These are phyloP conservation scores for Triticum monococcum DNA, from an alignment of 176 grass and related monocot genomes.

Conservation along the genomic window DNA sequence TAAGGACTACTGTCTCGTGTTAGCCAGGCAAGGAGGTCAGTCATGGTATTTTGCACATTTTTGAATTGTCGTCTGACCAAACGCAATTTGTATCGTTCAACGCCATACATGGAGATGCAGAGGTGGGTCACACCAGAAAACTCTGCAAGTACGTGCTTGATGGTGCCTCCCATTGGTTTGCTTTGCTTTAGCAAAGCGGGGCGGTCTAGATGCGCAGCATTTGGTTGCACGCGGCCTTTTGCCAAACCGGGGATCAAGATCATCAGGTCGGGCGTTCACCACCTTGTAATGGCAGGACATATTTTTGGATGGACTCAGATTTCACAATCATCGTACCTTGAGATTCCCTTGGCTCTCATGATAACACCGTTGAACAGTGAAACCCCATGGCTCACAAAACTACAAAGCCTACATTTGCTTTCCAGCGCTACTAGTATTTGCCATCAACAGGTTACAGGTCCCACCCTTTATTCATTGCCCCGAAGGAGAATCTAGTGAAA, in stretches of 20 bases:
- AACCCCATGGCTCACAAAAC: too few species aligned
- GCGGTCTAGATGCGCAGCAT: background rate
- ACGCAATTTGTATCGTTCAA: background rate
- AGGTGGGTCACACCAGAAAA: too few species aligned
- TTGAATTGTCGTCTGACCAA: background rate
- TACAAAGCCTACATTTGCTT: too few species aligned
- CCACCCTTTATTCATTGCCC: too few species aligned
- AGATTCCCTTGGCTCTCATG: background rate
- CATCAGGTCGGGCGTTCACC: too few species aligned
- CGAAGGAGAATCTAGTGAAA: too few species aligned
- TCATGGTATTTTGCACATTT: background rate
- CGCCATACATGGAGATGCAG: background rate
- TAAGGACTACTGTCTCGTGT: background rate
- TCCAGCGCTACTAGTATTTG: too few species aligned
- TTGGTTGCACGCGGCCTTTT: conserved; percentile 4
- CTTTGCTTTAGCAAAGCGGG: background rate
- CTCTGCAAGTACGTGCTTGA: too few species aligned
- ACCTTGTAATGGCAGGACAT: too few species aligned
- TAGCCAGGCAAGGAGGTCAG: background rate
- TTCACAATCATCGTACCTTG: background rate
- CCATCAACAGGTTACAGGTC: too few species aligned
- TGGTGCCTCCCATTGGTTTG: background rate
- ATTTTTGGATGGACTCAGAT: too few species aligned
- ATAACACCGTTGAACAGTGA: too few species aligned
- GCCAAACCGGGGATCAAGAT: background rate